Base-by-base conservation (phyloP, 306 rosid genomes). In the Aeschynomene evenia region DNA sequence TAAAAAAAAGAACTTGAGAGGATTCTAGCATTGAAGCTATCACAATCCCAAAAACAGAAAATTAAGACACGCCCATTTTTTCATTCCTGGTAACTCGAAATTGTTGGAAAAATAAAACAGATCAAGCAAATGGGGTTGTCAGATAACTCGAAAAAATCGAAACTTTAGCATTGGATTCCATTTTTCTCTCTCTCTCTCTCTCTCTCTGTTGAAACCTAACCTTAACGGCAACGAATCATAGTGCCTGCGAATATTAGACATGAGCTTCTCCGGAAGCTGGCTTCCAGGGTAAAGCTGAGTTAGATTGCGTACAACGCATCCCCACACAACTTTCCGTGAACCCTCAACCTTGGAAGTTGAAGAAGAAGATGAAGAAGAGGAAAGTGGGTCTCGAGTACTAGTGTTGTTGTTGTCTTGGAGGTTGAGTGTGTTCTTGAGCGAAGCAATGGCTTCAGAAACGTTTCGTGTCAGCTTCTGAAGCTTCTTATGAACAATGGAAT, bases 161-260 rank as follows among this genome's bases (percentile, higher is more conserved):
- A 69, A 63, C 20, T 59, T 16, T 11, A 29, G 60, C 21, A 68
- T 9, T 36, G 4, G 34, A 4, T 22, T 81, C 76, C 83, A 66
- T 2, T 85, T 89, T 65, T 48, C 31, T n/a, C n/a, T n/a, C n/a
- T n/a, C n/a, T n/a, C n/a, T n/a, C n/a, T n/a, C n/a, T n/a, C n/a
- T n/a, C n/a, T n/a, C n/a, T n/a, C n/a, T n/a, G n/a, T n/a, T n/a
- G n/a, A n/a, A n/a, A 2, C 43, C 51, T n/a, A 0, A 91, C 98
- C 98, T 94, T 82, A 88, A 87, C 18, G 99, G 99, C 74, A 91
- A 79, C 4, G 95, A 88, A 79, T 91, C 95, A 34, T 88, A 91
- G 75, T 94, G 99, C 78, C 82, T 94, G 72, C 97, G 92, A 48
- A 94, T 83, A 46, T 75, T 87, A 46, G 95, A 84, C 71, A 94